Evolutionary conservation across 163 green algal species (phyloP).

Genomic region (Trebouxia gelatinosa): DNA sequence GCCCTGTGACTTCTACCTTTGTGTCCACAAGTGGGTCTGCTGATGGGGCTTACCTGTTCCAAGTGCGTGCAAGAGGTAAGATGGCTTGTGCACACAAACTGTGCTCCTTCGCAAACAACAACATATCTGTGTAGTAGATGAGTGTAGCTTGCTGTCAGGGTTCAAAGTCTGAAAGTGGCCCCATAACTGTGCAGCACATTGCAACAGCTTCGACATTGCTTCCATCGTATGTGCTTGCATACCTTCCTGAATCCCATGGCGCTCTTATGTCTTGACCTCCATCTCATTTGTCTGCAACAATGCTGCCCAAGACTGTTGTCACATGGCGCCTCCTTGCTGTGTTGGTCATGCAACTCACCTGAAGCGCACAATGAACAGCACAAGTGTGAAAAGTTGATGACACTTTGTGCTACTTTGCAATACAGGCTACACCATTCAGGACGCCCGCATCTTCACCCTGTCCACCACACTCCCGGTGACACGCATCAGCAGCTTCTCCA

Average conservation of each 20-base stretch:
- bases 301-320: neutral
- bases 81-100: neutral
- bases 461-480: neutral
- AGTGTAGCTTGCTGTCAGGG: neutral
- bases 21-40: constrained; percentile 15
- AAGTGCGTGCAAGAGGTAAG: constrained; percentile 55
- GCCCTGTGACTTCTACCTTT: constrained; percentile 37
- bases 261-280: neutral
- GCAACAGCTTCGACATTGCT: neutral
- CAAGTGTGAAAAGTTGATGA: neutral
- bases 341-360: neutral
- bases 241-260: neutral
- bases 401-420: no score
- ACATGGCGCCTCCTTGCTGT: neutral
- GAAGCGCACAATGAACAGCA: neutral
- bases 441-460: constrained; percentile 26
- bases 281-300: neutral
- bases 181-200: neutral
- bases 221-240: neutral
- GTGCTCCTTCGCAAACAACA: neutral
- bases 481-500: neutral
- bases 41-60: constrained; percentile 70
- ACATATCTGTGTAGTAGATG: neutral
- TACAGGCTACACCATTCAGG: constrained; percentile 18
- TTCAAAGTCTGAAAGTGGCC: neutral